phyloP scores from a whole-genome alignment of 2,329 filamentous ascomycete species.

The Sclerotinia sclerotiorum region DNA sequence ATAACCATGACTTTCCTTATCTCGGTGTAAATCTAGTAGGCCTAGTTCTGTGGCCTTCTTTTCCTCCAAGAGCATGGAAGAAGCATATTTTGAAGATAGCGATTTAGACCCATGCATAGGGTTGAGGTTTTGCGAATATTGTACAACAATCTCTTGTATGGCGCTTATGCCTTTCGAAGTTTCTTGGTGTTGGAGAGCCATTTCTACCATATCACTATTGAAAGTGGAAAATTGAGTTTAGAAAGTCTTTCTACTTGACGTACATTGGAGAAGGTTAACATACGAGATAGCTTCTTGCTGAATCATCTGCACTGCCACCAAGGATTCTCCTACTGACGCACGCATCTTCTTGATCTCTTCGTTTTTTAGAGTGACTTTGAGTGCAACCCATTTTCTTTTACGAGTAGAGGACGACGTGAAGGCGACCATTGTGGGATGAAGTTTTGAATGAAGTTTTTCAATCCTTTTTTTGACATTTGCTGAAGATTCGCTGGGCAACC shows the following conservation, averaged over 20 bases:
- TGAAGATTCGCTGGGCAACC: not conserved
- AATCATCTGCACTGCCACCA: not conserved
- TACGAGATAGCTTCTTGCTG: constrained; percentile 4
- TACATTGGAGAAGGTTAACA: not conserved
- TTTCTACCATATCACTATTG: constrained; percentile 6
- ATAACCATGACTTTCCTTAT: not conserved
- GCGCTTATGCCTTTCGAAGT: constrained; percentile 9
- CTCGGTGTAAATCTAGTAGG: not conserved
- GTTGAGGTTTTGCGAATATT: not conserved
- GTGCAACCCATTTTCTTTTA: constrained; percentile 2
- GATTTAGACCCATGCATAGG: not conserved
- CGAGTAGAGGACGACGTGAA: not conserved
- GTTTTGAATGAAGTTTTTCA: not conserved
- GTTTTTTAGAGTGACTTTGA: not conserved
- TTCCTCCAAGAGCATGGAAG: not conserved
- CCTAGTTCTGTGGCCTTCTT: not conserved
- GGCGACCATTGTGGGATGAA: not conserved
- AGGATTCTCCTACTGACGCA: constrained; percentile 2
- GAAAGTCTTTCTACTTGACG: not conserved
- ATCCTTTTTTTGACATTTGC: constrained; percentile 7
- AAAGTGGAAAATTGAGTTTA: not conserved
- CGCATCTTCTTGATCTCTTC: constrained; percentile 7
- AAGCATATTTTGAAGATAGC: too few species aligned
- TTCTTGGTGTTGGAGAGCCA: not conserved
- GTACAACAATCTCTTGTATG: not conserved